Evolutionary conservation across 2,329 filamentous ascomycete genomes (phyloP).

Genomic region (Phialocephala sp.): DNA sequence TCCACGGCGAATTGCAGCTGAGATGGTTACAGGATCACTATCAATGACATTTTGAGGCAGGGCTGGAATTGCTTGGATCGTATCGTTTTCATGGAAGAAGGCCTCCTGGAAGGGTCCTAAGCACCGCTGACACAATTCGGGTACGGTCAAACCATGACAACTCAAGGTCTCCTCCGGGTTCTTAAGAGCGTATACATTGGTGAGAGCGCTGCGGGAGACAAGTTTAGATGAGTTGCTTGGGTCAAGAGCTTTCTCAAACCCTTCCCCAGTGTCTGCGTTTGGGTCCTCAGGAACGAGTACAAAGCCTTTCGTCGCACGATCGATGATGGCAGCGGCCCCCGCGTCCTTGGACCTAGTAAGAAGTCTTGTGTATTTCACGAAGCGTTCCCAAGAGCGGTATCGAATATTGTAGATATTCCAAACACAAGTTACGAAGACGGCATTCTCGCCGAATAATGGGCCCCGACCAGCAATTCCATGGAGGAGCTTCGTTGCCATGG

Average conservation of each 20-base stretch:
- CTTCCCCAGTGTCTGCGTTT: background rate
- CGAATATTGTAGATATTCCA: slow-evolving; percentile 17
- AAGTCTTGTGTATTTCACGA: slow-evolving; percentile 18
- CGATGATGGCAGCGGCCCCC: background rate
- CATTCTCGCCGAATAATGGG: slow-evolving; percentile 14
- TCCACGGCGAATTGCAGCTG: slow-evolving; percentile 18
- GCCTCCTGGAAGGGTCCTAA: background rate
- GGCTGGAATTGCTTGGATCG: slow-evolving; percentile 9
- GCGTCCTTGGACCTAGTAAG: background rate
- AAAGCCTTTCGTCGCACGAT: background rate
- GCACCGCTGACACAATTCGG: background rate
- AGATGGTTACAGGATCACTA: slow-evolving; percentile 2
- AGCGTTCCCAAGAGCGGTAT: slow-evolving; percentile 19
- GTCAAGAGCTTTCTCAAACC: background rate
- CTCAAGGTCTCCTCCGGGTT: background rate
- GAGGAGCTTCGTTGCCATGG: background rate
- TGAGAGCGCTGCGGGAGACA: background rate
- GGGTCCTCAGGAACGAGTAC: background rate
- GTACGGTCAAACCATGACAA: background rate
- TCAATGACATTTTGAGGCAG: slow-evolving; percentile 6
- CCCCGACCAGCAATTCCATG: background rate
- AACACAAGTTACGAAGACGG: slow-evolving; percentile 5
- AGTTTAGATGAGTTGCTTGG: background rate
- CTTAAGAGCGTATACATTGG: background rate
- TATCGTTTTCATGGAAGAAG: background rate